Conservation (phyloP, 306 rosid genomes). For the Comarum palustre region DNA sequence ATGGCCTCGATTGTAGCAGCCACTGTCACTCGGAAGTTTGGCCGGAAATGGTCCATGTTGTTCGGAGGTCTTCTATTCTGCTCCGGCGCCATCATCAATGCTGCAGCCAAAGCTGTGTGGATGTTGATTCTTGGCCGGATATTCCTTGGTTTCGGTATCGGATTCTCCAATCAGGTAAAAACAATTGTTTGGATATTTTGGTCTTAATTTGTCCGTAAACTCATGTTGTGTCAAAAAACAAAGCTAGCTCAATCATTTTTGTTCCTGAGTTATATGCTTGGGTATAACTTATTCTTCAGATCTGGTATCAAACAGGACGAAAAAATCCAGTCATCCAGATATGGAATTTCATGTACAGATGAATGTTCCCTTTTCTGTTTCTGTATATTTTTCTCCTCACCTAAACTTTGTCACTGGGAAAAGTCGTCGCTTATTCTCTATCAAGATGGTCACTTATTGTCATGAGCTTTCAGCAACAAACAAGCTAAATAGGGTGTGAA, state of each 20-base stretch:
- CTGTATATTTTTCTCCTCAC: background rate
- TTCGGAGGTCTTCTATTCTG: conserved; percentile 73
- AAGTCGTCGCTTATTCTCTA: background rate
- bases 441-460: background rate
- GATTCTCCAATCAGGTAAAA: conserved; percentile 86
- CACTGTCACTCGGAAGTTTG: conserved; percentile 63
- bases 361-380: background rate
- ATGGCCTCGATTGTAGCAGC: conserved; percentile 75
- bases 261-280: background rate
- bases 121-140: conserved; percentile 86
- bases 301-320: conserved; percentile 18
- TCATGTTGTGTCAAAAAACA: conserved; percentile 3
- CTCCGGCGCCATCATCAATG: conserved; percentile 73
- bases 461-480: background rate
- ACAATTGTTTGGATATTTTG: background rate
- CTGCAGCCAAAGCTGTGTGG: conserved; percentile 52
- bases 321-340: background rate
- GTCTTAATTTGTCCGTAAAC: no score
- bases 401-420: conserved; percentile 30
- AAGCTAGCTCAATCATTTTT: conserved; percentile 13
- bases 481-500: background rate
- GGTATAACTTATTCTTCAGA: conserved; percentile 11
- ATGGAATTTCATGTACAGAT: background rate
- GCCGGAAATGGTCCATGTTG: conserved; percentile 74
- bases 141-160: conserved; percentile 90